Conservation (phyloP, 2,329 filamentous ascomycete species). For the Calonectria hawksworthii region DNA sequence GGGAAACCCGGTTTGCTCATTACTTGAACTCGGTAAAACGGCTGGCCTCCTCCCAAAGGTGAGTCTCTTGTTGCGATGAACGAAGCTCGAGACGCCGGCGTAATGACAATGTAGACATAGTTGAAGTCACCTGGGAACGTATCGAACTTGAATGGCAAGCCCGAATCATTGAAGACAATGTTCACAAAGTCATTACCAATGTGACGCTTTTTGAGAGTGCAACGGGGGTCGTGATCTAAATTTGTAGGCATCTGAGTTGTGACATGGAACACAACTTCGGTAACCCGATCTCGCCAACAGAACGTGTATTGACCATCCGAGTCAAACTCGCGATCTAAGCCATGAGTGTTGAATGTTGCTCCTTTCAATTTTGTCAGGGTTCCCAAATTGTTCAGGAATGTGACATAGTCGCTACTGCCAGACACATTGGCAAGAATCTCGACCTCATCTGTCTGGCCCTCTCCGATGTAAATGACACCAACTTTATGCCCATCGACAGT, state of each 20-base stretch:
- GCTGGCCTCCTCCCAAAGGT: conserved; percentile 53
- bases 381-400: conserved; percentile 86
- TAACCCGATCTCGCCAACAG: conserved; percentile 94
- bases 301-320: conserved; percentile 90
- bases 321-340: conserved; percentile 83
- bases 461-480: conserved; percentile 92
- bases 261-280: conserved; percentile 95
- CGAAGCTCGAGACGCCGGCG: conserved; percentile 83
- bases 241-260: conserved; percentile 98
- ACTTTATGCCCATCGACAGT: conserved; percentile 97
- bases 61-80: conserved; percentile 75
- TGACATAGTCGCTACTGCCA: conserved; percentile 89
- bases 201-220: conserved; percentile 90
- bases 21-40: conserved; percentile 90
- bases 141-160: conserved; percentile 88
- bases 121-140: conserved; percentile 97
- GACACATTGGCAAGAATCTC: conserved; percentile 90
- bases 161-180: conserved; percentile 97
- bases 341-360: conserved; percentile 92
- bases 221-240: conserved; percentile 79
- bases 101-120: conserved; percentile 96
- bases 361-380: conserved; percentile 85
- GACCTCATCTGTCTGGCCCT: conserved; percentile 84
- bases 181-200: conserved; percentile 99
- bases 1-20: conserved; percentile 92